Evolutionary conservation across 306 rosid species (phyloP), one percentile per base, ranked within the genome.

Genomic region (Gastrolobium bilobum): DNA sequence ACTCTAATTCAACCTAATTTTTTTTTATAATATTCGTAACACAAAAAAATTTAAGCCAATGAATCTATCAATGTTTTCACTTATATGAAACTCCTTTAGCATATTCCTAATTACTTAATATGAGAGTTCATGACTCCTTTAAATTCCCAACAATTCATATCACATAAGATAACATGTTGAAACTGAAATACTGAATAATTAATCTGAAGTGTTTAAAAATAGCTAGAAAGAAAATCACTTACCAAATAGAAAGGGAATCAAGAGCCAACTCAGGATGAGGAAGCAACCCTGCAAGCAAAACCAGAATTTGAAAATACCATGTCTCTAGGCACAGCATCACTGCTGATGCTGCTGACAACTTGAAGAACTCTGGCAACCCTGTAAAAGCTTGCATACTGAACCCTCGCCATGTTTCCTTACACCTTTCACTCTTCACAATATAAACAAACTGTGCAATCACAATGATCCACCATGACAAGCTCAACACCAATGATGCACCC

Each of bases 401-500:
- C 20, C 98, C 97, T 5, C 3, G 20, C 97, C 98, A 91, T 0
- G 97, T 89, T 0, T 68, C 1, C 73, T 37, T 88, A 13, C 90
- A 91, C 80, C 58, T 84, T 1, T 84, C 90, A 13, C 97, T 89
- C 80, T 87, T 93, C 54, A 89, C 80, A 8, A 91, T 88, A 4
- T 91, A 93, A 57, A 86, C 86, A 73, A 91, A 87, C 58, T 91
- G 98, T 0, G 85, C 94, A 43, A 73, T 53, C 87, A 91, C 98
- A 0, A 84, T 80, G 4, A 93, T 78, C 97, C 98, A 93, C 98
- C 98, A 93, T 2, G 98, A 93, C 5, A 93, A 6, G 58, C 98
- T 93, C 50, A 93, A 44, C 44, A 83, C 86, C 80, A 89, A 13
- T 0, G 98, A 86, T 0, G 93, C 98, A 0, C 98, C 98, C 10